These are phyloP conservation scores for Penicillium silybi DNA, from an alignment of 495 filamentous ascomycete genomes.

Conservation along the genomic window DNA sequence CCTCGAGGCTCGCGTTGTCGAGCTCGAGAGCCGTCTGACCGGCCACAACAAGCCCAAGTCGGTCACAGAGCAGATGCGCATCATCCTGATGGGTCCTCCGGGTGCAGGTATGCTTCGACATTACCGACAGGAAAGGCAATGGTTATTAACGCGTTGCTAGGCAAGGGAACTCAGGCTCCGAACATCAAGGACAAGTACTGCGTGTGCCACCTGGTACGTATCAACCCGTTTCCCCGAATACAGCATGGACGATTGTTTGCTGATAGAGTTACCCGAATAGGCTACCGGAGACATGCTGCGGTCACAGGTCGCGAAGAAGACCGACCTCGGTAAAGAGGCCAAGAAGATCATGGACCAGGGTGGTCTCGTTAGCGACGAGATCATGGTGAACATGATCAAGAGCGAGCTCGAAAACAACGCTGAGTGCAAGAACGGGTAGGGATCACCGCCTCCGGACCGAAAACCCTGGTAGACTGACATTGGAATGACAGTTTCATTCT, in stretches of 20 bases:
- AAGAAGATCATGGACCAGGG: constrained; percentile 99
- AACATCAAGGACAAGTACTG: constrained; percentile 97
- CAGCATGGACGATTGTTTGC: constrained; percentile 1
- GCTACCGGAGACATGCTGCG: constrained; percentile 99
- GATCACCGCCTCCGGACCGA: background rate
- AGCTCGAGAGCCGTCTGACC: constrained; percentile 64
- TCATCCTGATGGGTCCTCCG: constrained; percentile 97
- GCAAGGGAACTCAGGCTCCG: constrained; percentile 98
- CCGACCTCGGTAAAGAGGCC: constrained; percentile 85
- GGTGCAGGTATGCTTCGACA: constrained; percentile 70
- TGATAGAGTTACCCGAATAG: constrained; percentile 41
- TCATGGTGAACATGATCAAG: constrained; percentile 99
- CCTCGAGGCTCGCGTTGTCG: constrained; percentile 78
- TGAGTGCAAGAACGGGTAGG: constrained; percentile 90
- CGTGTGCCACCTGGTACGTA: constrained; percentile 88
- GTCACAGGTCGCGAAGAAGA: constrained; percentile 98
- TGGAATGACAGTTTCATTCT: constrained; percentile 78
- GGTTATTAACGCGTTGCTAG: constrained; percentile 46
- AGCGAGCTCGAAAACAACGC: constrained; percentile 87
- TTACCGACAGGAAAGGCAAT: constrained; percentile 15
- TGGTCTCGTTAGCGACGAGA: constrained; percentile 96
- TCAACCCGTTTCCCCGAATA: constrained; percentile 3
- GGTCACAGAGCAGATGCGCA: constrained; percentile 64
- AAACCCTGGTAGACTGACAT: constrained; percentile 10
- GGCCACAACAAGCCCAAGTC: constrained; percentile 48